Percentiles rank a stretch among this genome's conserved stretches.
Conservation (phyloP, 495 filamentous ascomycete genomes). For the Friedmanniomyces simplex region DNA sequence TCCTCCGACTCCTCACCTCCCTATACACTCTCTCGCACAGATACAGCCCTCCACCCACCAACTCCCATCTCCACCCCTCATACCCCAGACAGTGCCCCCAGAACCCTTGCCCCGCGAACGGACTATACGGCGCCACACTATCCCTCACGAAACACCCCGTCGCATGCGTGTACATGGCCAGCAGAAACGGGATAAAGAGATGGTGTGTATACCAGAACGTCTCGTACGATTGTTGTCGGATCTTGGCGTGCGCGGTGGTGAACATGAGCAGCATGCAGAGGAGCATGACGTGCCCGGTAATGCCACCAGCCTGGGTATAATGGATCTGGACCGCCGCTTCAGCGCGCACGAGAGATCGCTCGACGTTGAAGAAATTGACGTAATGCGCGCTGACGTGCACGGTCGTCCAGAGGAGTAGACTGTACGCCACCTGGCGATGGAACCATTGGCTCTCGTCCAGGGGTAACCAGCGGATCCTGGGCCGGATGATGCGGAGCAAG, state of each 20-base stretch:
- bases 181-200: constrained; percentile 88
- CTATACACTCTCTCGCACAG: constrained; percentile 82
- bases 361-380: constrained; percentile 97
- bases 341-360: constrained; percentile 71
- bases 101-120: constrained; percentile 69
- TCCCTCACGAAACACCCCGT: constrained; percentile 74
- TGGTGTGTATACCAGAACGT: constrained; percentile 99
- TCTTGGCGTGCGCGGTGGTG: constrained; percentile 85
- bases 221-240: constrained; percentile 93
- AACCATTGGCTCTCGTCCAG: constrained; percentile 96
- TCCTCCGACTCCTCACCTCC: constrained; percentile 69
- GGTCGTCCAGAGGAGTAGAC: constrained; percentile 69
- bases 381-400: constrained; percentile 77
- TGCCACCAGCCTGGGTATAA: constrained; percentile 77
- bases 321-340: constrained; percentile 81
- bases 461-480: constrained; percentile 78
- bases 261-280: constrained; percentile 99
- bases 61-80: constrained; percentile 94
- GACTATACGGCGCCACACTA: constrained; percentile 56
- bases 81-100: constrained; percentile 95
- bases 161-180: constrained; percentile 91
- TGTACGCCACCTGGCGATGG: constrained; percentile 89
- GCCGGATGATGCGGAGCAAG: constrained; percentile 68
- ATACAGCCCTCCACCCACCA: constrained; percentile 78
- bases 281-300: constrained; percentile 96